A percentile compares a stretch with the other conserved stretches of the same genome.
phyloP scores from a whole-genome alignment of 495 filamentous ascomycete genomes.

The Hyaloscypha finlandica region DNA sequence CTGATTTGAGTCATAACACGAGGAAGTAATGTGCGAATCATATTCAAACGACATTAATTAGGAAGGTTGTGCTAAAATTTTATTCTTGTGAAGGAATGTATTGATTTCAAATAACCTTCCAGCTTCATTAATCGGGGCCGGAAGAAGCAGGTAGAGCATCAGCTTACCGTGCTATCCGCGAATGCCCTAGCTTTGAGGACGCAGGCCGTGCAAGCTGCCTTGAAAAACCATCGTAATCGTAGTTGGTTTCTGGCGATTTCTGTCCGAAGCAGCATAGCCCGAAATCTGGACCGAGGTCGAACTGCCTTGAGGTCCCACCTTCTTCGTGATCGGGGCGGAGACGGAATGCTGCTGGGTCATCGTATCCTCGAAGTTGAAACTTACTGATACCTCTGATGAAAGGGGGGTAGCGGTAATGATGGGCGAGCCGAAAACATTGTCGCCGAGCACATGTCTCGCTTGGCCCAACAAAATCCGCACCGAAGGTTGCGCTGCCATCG shows the following conservation, averaged over 20 bases:
- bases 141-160: background rate
- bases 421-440: conserved; percentile 4
- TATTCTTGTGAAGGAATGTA: background rate
- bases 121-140: background rate
- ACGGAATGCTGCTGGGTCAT: background rate
- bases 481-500: conserved; percentile 8
- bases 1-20: background rate
- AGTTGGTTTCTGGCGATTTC: background rate
- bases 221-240: background rate
- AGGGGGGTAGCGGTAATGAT: background rate
- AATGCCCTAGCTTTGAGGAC: background rate
- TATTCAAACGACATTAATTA: background rate
- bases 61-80: background rate
- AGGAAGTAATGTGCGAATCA: background rate
- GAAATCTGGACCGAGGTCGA: background rate
- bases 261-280: background rate
- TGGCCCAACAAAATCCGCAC: conserved; percentile 2
- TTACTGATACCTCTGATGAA: background rate
- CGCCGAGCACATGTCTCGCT: background rate
- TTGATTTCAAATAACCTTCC: background rate
- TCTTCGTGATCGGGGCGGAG: background rate
- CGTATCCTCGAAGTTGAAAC: background rate
- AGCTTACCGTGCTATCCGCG: background rate
- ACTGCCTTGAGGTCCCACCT: background rate
- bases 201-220: background rate